These are phyloP conservation scores for Davidsoniella australis DNA, from an alignment of 2,329 filamentous ascomycete genomes.

Conservation along the genomic window DNA sequence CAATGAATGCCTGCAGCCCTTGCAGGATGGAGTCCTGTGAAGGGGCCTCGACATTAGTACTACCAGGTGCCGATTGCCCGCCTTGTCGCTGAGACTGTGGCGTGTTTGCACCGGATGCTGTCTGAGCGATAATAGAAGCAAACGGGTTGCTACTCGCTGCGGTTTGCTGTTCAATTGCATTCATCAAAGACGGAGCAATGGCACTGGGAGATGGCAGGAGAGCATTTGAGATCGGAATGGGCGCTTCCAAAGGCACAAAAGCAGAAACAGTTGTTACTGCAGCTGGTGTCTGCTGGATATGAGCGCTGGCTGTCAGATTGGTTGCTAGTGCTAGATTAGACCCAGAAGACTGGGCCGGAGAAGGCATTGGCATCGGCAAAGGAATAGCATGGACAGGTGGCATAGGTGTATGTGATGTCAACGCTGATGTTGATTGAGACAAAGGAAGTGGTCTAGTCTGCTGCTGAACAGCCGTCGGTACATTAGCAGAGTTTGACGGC, in stretches of 20 bases:
- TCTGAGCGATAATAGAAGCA: conserved; percentile 1
- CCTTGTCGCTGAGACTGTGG: no score
- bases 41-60: background rate
- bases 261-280: conserved; percentile 7
- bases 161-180: background rate
- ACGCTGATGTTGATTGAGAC: background rate
- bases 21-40: conserved; percentile 6
- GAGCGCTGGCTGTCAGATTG: background rate
- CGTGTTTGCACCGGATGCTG: background rate
- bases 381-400: conserved; percentile 3
- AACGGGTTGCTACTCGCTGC: background rate
- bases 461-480: background rate
- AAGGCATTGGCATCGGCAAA: background rate
- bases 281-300: background rate
- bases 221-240: conserved; percentile 6
- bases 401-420: background rate
- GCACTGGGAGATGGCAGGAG: background rate
- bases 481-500: no score
- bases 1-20: conserved; percentile 12
- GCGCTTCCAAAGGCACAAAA: conserved; percentile 7
- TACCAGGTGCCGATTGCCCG: background rate
- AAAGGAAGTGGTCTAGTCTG: background rate
- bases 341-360: background rate
- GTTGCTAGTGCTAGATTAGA: no score
- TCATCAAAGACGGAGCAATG: background rate